These are phyloP conservation scores for Tetrahymena borealis DNA, from an alignment of 73 alveolate genomes.

Conservation along the genomic window DNA sequence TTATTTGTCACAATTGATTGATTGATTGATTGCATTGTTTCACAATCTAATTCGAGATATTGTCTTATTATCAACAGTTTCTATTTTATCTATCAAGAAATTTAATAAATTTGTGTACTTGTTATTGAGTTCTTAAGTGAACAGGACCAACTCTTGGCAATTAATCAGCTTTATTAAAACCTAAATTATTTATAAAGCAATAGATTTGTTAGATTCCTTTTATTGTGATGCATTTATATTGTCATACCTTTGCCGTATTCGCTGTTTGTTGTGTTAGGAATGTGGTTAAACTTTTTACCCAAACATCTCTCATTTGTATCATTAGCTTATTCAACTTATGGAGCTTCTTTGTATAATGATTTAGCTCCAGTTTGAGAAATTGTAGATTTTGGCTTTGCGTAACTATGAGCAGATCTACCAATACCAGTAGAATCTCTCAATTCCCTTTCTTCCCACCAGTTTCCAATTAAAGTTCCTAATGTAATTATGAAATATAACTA, in stretches of 20 bases:
- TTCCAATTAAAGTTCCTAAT: conserved; percentile 71
- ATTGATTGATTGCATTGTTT: no score
- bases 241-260: conserved; percentile 34
- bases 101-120: not conserved
- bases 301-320: conserved; percentile 49
- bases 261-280: conserved; percentile 39
- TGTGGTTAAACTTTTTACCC: conserved; percentile 46
- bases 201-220: not conserved
- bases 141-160: not conserved
- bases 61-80: no score
- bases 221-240: not conserved
- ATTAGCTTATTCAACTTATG: not conserved
- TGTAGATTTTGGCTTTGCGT: not conserved
- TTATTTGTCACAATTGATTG: no score
- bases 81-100: not conserved
- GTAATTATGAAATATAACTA: no score
- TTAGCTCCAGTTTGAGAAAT: not conserved
- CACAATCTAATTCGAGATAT: no score
- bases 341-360: not conserved
- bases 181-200: not conserved
- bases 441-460: conserved; percentile 83
- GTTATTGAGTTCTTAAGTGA: not conserved
- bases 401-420: conserved; percentile 49
- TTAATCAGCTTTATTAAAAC: not conserved
- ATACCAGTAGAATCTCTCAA: conserved; percentile 74